Conservation (phyloP, 495 filamentous ascomycete genomes). For the Hypoxylon subgilvum region DNA sequence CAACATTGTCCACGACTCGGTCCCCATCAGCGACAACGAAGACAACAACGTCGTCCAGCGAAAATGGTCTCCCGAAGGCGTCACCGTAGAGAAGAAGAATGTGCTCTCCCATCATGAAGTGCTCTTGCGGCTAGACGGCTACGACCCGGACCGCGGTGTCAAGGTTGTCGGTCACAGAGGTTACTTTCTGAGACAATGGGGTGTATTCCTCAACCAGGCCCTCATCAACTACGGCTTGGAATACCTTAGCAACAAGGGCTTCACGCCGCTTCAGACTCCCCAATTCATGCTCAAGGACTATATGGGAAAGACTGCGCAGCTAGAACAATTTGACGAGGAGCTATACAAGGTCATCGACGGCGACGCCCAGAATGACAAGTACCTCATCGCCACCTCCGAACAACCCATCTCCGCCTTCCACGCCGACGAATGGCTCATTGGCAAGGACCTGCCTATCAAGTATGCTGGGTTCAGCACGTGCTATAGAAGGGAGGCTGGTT, state of each 20-base stretch:
- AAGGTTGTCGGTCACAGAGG: constrained; percentile 96
- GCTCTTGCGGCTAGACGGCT: constrained; percentile 82
- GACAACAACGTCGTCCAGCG: constrained; percentile 80
- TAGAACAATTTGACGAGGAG: constrained; percentile 97
- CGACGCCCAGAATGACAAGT: constrained; percentile 88
- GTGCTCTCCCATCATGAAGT: constrained; percentile 95
- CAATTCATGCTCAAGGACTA: constrained; percentile 95
- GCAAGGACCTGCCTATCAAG: constrained; percentile 72
- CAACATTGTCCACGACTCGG: constrained; percentile 90
- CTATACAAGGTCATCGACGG: constrained; percentile 94
- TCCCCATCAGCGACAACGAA: constrained; percentile 91
- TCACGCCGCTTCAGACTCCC: constrained; percentile 88
- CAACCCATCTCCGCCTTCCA: constrained; percentile 94
- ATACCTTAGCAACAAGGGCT: constrained; percentile 77
- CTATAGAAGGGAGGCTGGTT: constrained; percentile 92
- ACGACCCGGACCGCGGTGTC: constrained; percentile 89
- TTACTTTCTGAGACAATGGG: constrained; percentile 88
- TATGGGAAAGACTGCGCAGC: constrained; percentile 99
- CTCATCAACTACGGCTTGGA: constrained; percentile 92
- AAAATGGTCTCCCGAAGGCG: constrained; percentile 78
- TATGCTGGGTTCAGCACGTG: constrained; percentile 95
- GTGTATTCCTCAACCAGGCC: constrained; percentile 91
- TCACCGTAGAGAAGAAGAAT: constrained; percentile 67
- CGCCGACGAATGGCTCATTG: constrained; percentile 88
- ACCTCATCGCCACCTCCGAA: constrained; percentile 95